A percentile compares a stretch with the other conserved stretches of the same genome.
Conservation (phyloP, 768 basidiomycete genomes). For the Hortiboletus flavorubellus region DNA sequence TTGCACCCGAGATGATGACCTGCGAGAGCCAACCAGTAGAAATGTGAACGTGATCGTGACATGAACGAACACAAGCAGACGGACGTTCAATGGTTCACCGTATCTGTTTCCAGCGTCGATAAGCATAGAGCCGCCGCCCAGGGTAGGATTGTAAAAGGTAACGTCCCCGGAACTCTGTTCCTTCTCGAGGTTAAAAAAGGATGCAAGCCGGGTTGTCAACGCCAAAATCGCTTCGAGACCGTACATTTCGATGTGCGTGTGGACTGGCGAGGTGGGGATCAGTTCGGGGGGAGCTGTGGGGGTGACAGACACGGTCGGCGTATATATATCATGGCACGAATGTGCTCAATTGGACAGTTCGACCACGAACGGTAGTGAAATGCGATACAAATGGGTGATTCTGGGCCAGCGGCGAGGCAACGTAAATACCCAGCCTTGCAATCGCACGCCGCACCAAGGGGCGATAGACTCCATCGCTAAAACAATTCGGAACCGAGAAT, state of each 20-base stretch:
- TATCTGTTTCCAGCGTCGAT: conserved; percentile 35
- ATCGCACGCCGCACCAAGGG: neutral
- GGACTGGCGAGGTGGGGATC: neutral
- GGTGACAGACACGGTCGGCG: neutral
- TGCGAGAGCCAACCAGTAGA: conserved; percentile 10
- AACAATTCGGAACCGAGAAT: neutral
- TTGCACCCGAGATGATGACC: conserved; percentile 65
- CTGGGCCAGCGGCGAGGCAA: neutral
- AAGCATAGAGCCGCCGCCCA: conserved; percentile 43
- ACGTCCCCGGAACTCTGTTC: conserved; percentile 1
- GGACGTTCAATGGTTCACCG: conserved; percentile 46
- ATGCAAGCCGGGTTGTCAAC: neutral
- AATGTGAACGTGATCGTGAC: neutral
- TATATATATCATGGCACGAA: neutral
- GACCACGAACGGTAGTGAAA: neutral
- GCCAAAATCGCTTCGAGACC: neutral
- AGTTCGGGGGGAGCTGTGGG: neutral
- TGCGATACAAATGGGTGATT: neutral
- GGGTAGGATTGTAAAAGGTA: conserved; percentile 35
- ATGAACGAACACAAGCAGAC: neutral
- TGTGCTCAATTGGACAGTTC: neutral
- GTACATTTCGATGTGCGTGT: conserved; percentile 4
- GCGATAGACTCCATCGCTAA: no score
- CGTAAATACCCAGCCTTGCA: no score
- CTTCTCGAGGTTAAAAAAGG: neutral